Evolutionary conservation across 2,329 filamentous ascomycete species (phyloP).

Genomic region (Sporothrix phasma): DNA sequence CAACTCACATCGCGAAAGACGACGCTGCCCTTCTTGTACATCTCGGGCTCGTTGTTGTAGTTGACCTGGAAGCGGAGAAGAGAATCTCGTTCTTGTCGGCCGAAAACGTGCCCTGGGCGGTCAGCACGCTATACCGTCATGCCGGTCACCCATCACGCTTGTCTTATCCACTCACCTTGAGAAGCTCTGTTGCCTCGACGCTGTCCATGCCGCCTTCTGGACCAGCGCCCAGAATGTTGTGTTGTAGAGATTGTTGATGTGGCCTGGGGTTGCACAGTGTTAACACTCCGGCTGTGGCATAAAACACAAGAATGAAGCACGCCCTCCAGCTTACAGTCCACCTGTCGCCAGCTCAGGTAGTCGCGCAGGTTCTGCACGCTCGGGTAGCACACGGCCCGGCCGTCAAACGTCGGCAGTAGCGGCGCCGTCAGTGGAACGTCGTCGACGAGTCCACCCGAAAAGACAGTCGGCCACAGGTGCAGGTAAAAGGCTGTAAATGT

Average conservation of each 20-base stretch:
- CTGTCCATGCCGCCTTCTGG: conserved; percentile 49
- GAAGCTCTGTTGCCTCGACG: conserved; percentile 68
- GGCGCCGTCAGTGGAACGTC: conserved; percentile 53
- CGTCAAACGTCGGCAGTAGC: conserved; percentile 83
- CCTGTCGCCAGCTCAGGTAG: conserved; percentile 95
- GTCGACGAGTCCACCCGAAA: conserved; percentile 45
- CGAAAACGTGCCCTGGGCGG: conserved; percentile 62
- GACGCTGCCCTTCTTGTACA: conserved; percentile 88
- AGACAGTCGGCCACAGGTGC: conserved; percentile 66
- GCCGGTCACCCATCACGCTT: not conserved
- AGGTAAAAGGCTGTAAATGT: conserved; percentile 91
- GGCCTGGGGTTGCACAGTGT: conserved; percentile 45
- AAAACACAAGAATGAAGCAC: too few relatives aligned
- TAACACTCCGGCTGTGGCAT: not conserved
- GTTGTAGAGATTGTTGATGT: conserved; percentile 98
- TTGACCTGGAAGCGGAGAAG: conserved; percentile 86
- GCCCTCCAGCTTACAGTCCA: conserved; percentile 61
- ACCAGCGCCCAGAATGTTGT: conserved; percentile 92
- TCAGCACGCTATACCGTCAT: not conserved
- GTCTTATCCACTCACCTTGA: conserved; percentile 52
- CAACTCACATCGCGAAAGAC: conserved; percentile 65
- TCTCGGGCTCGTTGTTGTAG: conserved; percentile 92
- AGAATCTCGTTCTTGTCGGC: conserved; percentile 94
- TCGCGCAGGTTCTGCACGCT: conserved; percentile 73
- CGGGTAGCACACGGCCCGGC: conserved; percentile 82